Base-by-base conservation (phyloP, 2,329 filamentous ascomycete genomes). In the Sclerotinia glacialis region DNA sequence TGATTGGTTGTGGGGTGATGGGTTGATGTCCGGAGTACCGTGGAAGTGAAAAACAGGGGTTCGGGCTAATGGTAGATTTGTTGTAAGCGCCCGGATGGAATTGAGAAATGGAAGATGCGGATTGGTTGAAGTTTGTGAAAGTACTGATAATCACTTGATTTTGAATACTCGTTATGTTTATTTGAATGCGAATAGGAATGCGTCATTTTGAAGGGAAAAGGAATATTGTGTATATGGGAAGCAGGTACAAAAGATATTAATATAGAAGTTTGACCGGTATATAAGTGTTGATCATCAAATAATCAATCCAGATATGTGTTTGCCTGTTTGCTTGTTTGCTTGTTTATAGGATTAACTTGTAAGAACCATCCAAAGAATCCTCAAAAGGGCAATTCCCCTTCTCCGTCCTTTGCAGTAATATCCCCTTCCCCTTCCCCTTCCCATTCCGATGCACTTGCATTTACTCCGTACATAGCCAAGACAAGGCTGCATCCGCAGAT, bases 41-140 rank as follows among this genome's bases (percentile, higher is more conserved):
- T 47, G 34, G 18, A 16, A 42, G 37, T 28, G 56, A n/a, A 18
- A n/a, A 47, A 47, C 42, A 59, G 56, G 56, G 56, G 56, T 5
- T 59, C 56, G 26, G 56, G 56, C 56, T 59, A 59, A 59, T 59
- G 14, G 42, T 18, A 11, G 26, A 59, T 23, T 59, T 46, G 56
- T 23, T 59, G 42, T 59, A 59, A 59, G 56, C 56, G 56, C 56
- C 56, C 40, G 56, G 56, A n/a, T 11, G 40, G 23, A 23, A 26
- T 53, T 42, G 44, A 53, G 37, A 8, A 5, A 21, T 60, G 56
- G 7, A 14, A 44, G 18, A 21, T 62, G 31, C 18, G 6, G 31
- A 55, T 55, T 55, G 53, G 53, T 18, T 55, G 21, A 37, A 21
- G 53, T 40, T 40, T 40, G 53, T 55, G 53, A n/a, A 40, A 55